Percentiles rank a stretch among this genome's conserved stretches.
Conservation (phyloP, 108 stramenopile species). For the Nannochloropsis oceanica region DNA sequence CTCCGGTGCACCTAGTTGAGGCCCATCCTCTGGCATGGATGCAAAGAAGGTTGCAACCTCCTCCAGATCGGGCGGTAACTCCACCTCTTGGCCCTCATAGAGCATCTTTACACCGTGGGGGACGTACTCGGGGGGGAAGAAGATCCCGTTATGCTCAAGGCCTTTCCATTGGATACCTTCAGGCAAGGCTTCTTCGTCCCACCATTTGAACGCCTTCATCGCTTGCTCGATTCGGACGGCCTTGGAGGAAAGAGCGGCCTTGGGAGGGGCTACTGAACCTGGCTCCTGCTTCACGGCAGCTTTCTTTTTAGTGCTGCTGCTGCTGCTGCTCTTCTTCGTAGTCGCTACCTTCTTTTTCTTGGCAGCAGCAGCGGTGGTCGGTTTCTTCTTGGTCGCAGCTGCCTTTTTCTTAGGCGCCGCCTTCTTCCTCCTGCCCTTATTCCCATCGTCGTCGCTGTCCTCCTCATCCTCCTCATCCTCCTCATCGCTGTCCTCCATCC, state of each 20-base stretch:
- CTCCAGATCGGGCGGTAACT: conserved; percentile 73
- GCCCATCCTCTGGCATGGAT: conserved; percentile 80
- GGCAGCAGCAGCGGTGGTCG: conserved; percentile 6
- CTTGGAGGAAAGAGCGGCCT: conserved; percentile 8
- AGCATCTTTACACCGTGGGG: conserved; percentile 81
- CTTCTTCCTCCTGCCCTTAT: conserved; percentile 9
- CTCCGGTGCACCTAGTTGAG: conserved; percentile 78
- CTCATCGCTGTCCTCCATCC: neutral
- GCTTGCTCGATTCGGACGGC: conserved; percentile 20
- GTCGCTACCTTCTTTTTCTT: neutral
- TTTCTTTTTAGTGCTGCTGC: neutral
- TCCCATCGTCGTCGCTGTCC: conserved; percentile 16
- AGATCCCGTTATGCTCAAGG: conserved; percentile 91
- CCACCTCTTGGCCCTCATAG: conserved; percentile 76
- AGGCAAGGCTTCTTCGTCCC: conserved; percentile 55
- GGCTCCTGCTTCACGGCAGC: neutral
- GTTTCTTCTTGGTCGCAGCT: neutral
- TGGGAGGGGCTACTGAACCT: neutral
- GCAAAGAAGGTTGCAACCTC: conserved; percentile 97
- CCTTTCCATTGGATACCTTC: conserved; percentile 76
- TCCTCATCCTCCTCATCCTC: neutral
- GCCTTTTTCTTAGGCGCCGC: conserved; percentile 17
- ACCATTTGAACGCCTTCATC: conserved; percentile 46
- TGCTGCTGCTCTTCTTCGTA: neutral
- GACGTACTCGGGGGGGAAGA: conserved; percentile 75